Evolutionary conservation across 805 yeast genomes (phyloP).

Genomic region (Cephaloascus albidus): DNA sequence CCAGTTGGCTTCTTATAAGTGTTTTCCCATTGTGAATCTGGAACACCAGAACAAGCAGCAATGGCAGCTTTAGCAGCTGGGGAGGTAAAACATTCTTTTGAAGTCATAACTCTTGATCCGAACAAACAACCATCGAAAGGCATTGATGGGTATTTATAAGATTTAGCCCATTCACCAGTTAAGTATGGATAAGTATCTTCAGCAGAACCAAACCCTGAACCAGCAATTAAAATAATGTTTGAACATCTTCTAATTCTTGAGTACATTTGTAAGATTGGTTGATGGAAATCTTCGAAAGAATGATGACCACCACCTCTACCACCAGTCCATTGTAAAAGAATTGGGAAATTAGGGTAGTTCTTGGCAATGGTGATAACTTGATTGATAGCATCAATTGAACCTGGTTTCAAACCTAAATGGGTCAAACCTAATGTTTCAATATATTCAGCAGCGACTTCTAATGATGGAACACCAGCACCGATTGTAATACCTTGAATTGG

Average conservation of each 20-base stretch:
- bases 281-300: slow-evolving; percentile 98
- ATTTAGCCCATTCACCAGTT: slow-evolving; percentile 92
- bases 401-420: slow-evolving; percentile 95
- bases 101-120: slow-evolving; percentile 96
- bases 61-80: slow-evolving; percentile 90
- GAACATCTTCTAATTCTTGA: slow-evolving; percentile 85
- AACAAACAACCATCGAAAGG: slow-evolving; percentile 96
- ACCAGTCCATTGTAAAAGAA: slow-evolving; percentile 98
- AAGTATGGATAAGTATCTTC: slow-evolving; percentile 96
- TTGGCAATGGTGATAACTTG: slow-evolving; percentile 86
- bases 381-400: slow-evolving; percentile 86
- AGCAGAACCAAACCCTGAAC: slow-evolving; percentile 97
- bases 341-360: slow-evolving; percentile 94
- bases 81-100: slow-evolving; percentile 92
- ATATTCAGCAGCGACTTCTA: slow-evolving; percentile 95
- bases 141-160: slow-evolving; percentile 92
- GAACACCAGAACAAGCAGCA: slow-evolving; percentile 84
- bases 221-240: slow-evolving; percentile 88
- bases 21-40: slow-evolving; percentile 84
- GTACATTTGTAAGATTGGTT: slow-evolving; percentile 93
- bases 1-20: slow-evolving; percentile 95
- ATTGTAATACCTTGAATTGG: slow-evolving; percentile 94
- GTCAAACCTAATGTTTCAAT: slow-evolving; percentile 87
- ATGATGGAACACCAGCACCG: slow-evolving; percentile 99
- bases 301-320: slow-evolving; percentile 99